Conservation (phyloP, 768 basidiomycete species). For the Rhizopogon salebrosus region DNA sequence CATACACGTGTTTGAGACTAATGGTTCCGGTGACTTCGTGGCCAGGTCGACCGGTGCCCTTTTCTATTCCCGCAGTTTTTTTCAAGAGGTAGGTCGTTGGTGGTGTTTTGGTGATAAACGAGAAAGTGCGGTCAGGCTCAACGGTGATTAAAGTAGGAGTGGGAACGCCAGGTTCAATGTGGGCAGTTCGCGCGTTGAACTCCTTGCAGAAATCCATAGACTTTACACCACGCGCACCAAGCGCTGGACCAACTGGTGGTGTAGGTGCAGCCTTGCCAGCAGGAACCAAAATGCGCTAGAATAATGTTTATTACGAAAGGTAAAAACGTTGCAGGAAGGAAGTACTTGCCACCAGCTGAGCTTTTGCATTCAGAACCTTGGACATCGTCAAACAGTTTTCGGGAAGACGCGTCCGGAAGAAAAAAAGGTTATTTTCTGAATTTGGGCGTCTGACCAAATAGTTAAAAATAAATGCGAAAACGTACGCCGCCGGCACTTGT, state of each 20-base stretch:
- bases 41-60: constrained; percentile 81
- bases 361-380: constrained; percentile 56
- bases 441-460: neutral
- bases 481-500: neutral
- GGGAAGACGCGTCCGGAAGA: neutral
- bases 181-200: constrained; percentile 95
- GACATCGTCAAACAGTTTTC: constrained; percentile 47
- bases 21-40: constrained; percentile 77
- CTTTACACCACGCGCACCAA: constrained; percentile 97
- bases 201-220: constrained; percentile 99
- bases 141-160: constrained; percentile 91
- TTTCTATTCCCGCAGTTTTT: constrained; percentile 84
- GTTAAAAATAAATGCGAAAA: neutral
- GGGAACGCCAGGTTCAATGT: constrained; percentile 80
- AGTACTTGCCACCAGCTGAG: constrained; percentile 69
- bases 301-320: constrained; percentile 9
- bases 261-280: constrained; percentile 96
- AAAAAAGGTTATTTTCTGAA: neutral
- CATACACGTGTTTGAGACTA: constrained; percentile 95
- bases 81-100: constrained; percentile 88
- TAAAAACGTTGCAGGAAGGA: constrained; percentile 5
- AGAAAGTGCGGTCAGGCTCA: constrained; percentile 92
- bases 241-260: constrained; percentile 93
- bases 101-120: constrained; percentile 89
- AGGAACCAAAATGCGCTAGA: constrained; percentile 76